Evolutionary conservation across 2,329 filamentous ascomycete genomes (phyloP), one percentile per base, ranked within the genome.

Genomic region (Xylariomycetidae sp.): DNA sequence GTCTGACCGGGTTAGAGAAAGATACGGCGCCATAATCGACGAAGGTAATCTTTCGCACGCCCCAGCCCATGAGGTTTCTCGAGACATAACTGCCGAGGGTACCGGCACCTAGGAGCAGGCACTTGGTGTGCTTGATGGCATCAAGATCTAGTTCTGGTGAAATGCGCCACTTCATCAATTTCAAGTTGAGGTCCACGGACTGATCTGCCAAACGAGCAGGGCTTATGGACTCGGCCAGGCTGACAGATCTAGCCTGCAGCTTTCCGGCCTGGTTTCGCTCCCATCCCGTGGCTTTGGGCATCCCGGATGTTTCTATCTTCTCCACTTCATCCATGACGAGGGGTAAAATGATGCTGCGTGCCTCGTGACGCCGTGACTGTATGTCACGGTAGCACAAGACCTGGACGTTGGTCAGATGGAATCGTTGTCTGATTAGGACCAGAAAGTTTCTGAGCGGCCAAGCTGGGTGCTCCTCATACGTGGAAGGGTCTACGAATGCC

Each of bases 141-240:
- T 96, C 88, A 8, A 98, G 75, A 55, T 97, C 76, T 25, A 98
- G 74, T 31, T 82, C 81, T 0, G 92, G 92, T 6, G 88, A 87
- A 50, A 98, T 88, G 25, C 92, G 82, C 92, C 92, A 98, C 64
- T 96, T 98, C 82, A 98, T 98, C 37, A 98, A 73, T 63, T 97
- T 97, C 40, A 97, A 70, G 53, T 98, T 98, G 38, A 98, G 72
- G 53, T 98, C 92, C 8, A 97, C 90, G 1, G 89, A 88, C 57
- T 94, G 88, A 55, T 97, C 89, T 15, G 92, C 92, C 13, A 97
- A 69, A 52, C 82, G 81, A 20, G 74, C 69, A 6, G 92, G 90
- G 54, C 98, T 89, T 84, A 98, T 90, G 50, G 95, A 94, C 50
- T 92, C 88, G 14, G 85, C 84, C 7, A 98, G 70, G 51, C 94